A percentile compares a stretch with the other conserved stretches of the same genome.
These are phyloP conservation scores for Licmophora abbreviata DNA, from an alignment of 108 stramenopile species.

Conservation along the genomic window DNA sequence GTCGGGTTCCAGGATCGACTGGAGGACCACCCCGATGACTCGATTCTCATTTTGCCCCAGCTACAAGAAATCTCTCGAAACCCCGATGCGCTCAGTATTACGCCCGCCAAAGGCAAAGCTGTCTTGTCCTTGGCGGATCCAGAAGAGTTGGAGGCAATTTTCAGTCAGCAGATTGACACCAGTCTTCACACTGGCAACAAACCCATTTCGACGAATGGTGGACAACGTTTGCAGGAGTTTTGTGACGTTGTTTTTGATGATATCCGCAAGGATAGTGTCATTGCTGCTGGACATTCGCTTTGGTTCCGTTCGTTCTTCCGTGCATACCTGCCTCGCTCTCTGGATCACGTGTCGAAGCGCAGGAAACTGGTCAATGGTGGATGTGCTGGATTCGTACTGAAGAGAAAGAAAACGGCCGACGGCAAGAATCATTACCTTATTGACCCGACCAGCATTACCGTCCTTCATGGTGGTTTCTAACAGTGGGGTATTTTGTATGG, in stretches of 20 bases:
- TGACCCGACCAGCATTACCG: constrained; percentile 51
- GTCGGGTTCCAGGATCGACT: constrained; percentile 67
- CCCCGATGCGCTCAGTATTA: constrained; percentile 80
- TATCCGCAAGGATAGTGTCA: constrained; percentile 26
- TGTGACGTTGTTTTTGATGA: constrained; percentile 51
- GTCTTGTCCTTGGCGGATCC: constrained; percentile 65
- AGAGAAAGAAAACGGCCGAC: constrained; percentile 31
- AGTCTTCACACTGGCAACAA: constrained; percentile 79
- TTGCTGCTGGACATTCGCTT: constrained; percentile 82
- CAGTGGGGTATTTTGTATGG: too few relatives aligned
- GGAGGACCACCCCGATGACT: constrained; percentile 21
- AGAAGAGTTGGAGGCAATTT: constrained; percentile 26
- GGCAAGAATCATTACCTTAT: constrained; percentile 53
- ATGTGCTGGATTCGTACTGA: constrained; percentile 56
- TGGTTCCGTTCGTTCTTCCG: constrained; percentile 86
- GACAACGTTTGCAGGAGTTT: constrained; percentile 68
- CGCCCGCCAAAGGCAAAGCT: constrained; percentile 39
- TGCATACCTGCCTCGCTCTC: constrained; percentile 52
- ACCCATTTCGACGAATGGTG: constrained; percentile 53
- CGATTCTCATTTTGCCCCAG: constrained; percentile 49
- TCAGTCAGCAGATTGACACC: constrained; percentile 47
- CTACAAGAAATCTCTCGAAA: constrained; percentile 85
- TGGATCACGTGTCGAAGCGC: constrained; percentile 62
- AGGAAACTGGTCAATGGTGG: constrained; percentile 88
- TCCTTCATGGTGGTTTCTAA: constrained; percentile 74